Evolutionary conservation across 2,329 filamentous ascomycete genomes (phyloP).

Genomic region (Endothia cerciana): DNA sequence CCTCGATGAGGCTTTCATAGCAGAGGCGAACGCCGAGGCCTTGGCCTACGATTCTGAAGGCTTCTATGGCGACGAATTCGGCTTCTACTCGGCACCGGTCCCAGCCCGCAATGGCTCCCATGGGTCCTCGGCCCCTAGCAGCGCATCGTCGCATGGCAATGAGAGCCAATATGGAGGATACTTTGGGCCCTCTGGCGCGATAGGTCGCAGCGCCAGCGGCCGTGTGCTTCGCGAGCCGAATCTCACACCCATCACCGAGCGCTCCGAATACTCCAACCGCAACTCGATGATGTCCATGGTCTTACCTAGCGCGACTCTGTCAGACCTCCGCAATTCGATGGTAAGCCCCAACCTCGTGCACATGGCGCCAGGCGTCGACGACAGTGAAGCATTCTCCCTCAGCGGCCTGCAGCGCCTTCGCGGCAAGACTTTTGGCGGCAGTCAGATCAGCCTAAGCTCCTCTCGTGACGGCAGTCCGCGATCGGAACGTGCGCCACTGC

Average conservation of each 20-base stretch:
- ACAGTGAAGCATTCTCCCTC: constrained; percentile 70
- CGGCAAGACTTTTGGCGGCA: constrained; percentile 79
- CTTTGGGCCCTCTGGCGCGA: constrained; percentile 73
- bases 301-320: constrained; percentile 48
- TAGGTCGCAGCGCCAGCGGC: constrained; percentile 73
- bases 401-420: constrained; percentile 74
- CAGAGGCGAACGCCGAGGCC: constrained; percentile 91
- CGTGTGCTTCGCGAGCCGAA: constrained; percentile 81
- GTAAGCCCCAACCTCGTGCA: constrained; percentile 78
- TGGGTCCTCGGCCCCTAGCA: constrained; percentile 37
- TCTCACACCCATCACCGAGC: constrained; percentile 92
- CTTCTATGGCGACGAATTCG: constrained; percentile 95
- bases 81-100: constrained; percentile 77
- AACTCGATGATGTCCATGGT: constrained; percentile 84
- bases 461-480: constrained; percentile 55
- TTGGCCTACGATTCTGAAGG: constrained; percentile 90
- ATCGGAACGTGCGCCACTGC: constrained; percentile 47
- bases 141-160: constrained; percentile 36
- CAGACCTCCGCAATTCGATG: constrained; percentile 54
- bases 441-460: constrained; percentile 72
- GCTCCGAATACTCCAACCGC: constrained; percentile 92
- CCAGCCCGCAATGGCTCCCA: constrained; percentile 49
- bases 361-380: constrained; percentile 68
- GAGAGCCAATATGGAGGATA: constrained; percentile 71
- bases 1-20: constrained; percentile 89